A percentile compares a stretch with the other conserved stretches of the same genome.
Evolutionary conservation across 306 rosid genomes (phyloP).

Genomic region (Trifolium pratense): DNA sequence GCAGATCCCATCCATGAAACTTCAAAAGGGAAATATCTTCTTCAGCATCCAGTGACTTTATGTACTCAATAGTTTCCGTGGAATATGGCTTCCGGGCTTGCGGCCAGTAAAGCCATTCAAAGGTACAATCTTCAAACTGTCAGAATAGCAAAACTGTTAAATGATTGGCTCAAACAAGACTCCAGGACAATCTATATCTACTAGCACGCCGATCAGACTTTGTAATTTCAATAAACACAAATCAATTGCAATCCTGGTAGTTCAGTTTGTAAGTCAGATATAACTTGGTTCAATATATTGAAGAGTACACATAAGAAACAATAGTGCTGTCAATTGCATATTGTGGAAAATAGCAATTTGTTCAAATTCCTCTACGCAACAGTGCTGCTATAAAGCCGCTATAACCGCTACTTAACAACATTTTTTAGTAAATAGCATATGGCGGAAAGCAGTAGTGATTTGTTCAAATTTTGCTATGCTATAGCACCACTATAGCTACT

Average conservation of each 20-base stretch:
- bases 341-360: background rate
- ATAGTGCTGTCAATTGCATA: background rate
- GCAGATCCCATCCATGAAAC: conserved; percentile 86
- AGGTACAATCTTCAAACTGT: conserved; percentile 94
- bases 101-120: conserved; percentile 97
- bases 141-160: conserved; percentile 41
- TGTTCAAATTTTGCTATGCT: background rate
- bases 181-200: background rate
- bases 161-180: conserved; percentile 33
- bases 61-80: conserved; percentile 61
- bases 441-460: background rate
- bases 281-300: conserved; percentile 6
- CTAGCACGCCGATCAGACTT: conserved; percentile 16
- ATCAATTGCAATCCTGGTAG: background rate
- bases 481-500: background rate
- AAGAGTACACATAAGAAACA: background rate
- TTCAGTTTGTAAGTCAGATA: conserved; percentile 16
- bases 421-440: background rate
- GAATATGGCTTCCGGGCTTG: conserved; percentile 79
- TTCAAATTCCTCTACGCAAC: background rate
- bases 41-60: conserved; percentile 74
- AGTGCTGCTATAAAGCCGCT: background rate
- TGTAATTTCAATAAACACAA: background rate
- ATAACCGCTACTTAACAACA: background rate
- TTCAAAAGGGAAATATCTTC: conserved; percentile 75